Conservation (phyloP, 208 protist genomes). For the Leishmania arabica region DNA sequence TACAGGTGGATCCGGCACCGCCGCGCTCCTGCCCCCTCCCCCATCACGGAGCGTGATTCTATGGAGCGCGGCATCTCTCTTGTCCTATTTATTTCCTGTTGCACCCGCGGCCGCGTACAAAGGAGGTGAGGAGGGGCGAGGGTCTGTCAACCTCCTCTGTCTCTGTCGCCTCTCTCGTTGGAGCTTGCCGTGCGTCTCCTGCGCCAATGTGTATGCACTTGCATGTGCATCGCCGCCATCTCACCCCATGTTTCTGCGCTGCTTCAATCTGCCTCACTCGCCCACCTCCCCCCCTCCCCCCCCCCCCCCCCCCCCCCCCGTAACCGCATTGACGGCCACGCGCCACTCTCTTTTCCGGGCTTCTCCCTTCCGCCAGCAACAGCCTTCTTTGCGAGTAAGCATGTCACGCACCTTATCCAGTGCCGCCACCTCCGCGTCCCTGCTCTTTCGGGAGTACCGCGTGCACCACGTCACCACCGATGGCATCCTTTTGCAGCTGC, state of each 20-base stretch:
- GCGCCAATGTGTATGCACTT: neutral
- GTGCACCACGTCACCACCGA: slow-evolving; percentile 79
- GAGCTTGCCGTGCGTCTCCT: neutral
- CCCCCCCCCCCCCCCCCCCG: neutral
- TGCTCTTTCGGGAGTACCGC: slow-evolving; percentile 63
- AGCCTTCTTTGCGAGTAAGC: neutral
- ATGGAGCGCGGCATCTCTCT: neutral
- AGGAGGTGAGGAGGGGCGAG: neutral
- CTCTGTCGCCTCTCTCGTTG: neutral
- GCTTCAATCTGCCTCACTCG: neutral
- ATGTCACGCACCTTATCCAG: slow-evolving; percentile 1
- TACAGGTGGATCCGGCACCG: neutral
- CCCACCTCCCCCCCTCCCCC: neutral
- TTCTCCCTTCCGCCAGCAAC: neutral
- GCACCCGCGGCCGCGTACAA: neutral
- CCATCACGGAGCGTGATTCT: neutral
- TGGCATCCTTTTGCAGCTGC: slow-evolving; percentile 81
- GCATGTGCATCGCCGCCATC: neutral
- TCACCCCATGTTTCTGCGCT: neutral
- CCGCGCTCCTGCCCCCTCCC: neutral
- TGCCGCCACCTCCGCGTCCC: neutral
- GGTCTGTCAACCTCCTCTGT: neutral
- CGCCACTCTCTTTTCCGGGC: too few relatives aligned
- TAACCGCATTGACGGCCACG: neutral
- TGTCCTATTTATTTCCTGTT: neutral